Percentiles rank a stretch among this genome's conserved stretches.
Conservation (phyloP, 768 basidiomycete genomes). For the Tricholoma furcatifolium region DNA sequence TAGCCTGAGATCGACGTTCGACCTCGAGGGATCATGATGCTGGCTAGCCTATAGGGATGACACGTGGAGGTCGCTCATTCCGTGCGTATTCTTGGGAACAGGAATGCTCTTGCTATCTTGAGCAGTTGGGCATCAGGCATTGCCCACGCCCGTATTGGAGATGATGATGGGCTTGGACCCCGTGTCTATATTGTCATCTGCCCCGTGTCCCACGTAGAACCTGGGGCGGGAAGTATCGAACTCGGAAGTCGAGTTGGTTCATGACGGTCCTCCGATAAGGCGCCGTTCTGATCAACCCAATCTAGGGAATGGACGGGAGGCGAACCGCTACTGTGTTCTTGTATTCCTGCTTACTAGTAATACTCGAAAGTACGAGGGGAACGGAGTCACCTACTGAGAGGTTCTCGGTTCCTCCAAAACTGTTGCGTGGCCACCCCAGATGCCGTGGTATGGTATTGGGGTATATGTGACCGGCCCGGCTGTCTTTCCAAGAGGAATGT, state of each 20-base stretch:
- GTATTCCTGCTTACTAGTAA: background rate
- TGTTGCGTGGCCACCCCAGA: background rate
- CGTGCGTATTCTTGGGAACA: background rate
- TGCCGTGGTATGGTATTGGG: background rate
- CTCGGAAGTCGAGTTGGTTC: background rate
- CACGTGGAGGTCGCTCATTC: background rate
- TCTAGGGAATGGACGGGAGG: background rate
- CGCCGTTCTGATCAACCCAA: conserved; percentile 8
- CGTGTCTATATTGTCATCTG: background rate
- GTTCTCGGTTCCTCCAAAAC: background rate
- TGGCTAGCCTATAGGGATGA: background rate
- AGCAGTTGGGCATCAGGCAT: no score
- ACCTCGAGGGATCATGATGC: background rate
- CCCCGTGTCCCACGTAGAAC: background rate
- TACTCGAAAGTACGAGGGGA: conserved; percentile 9
- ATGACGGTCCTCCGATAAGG: conserved; percentile 1
- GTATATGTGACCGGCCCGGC: no score
- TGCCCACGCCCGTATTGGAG: background rate
- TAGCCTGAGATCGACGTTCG: conserved; percentile 5
- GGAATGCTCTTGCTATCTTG: background rate
- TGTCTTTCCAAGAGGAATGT: no score
- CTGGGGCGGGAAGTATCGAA: background rate
- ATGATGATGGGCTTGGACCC: background rate
- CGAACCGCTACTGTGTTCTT: background rate
- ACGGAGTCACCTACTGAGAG: conserved; percentile 7